Evolutionary conservation across 352 stramenopile genomes (phyloP).

Genomic region (Globisporangium alternatum): DNA sequence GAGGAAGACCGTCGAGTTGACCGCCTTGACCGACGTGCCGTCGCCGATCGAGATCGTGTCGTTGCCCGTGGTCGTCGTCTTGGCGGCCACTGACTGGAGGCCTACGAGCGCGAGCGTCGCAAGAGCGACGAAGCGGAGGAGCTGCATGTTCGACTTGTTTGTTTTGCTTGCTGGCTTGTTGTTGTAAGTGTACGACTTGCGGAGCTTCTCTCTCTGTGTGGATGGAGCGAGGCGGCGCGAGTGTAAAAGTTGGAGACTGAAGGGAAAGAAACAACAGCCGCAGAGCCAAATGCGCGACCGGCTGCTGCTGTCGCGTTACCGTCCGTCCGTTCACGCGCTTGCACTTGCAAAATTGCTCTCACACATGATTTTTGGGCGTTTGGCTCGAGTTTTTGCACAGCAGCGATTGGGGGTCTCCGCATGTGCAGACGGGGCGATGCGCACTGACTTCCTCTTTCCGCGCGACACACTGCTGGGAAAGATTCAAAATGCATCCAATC

Average conservation of each 20-base stretch:
- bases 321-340: too few relatives aligned
- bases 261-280: not conserved
- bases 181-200: constrained; percentile 12
- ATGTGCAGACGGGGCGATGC: too few relatives aligned
- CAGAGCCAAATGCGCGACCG: too few relatives aligned
- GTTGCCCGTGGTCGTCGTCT: constrained; percentile 18
- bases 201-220: not conserved
- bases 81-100: not conserved
- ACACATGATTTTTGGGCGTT: too few relatives aligned
- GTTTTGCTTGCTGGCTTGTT: not conserved
- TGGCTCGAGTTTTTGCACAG: too few relatives aligned
- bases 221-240: constrained; percentile 2
- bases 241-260: constrained; percentile 21
- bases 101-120: constrained; percentile 17
- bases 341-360: too few relatives aligned
- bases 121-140: constrained; percentile 7
- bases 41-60: constrained; percentile 60
- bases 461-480: too few relatives aligned
- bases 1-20: constrained; percentile 50
- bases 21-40: constrained; percentile 52
- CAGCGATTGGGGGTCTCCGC: too few relatives aligned
- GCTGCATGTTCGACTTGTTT: constrained; percentile 14
- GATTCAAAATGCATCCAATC: too few relatives aligned
- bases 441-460: too few relatives aligned
- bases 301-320: too few relatives aligned